Evolutionary conservation across 2,329 filamentous ascomycete genomes (phyloP), one percentile per base, ranked within the genome.

Genomic region (Aureobasidium melanogenum): DNA sequence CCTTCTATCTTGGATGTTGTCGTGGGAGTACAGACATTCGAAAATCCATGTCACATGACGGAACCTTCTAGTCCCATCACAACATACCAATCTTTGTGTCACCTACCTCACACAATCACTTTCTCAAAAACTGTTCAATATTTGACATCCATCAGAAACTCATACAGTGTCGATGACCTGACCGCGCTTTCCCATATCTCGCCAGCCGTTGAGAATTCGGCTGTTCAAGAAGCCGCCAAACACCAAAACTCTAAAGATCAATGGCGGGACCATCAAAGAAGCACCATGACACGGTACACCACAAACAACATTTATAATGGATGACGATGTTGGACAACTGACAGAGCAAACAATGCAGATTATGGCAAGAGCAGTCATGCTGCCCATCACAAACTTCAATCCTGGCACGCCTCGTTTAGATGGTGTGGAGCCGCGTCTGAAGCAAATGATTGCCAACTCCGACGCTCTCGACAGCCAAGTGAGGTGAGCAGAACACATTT

Each of bases 281-380:
- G 24, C 9, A 34, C 10, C 26, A 44, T 22, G 52, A 56, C n/a
- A 56, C 34, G 2, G 51, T 54, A 56, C 2, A 30, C 10, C 9
- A 2, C 4, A 15, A n/a, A 26, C 12, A n/a, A 9, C 6, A 26
- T 17, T 7, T 14, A 44, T 5, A 5, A 24, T 3, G 10, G 5
- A 15, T 24, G 19, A 52, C 2, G 38, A 9, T 4, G 22, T 17
- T 43, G 15, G 15, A 26, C 15, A 26, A 41, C 32, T 56, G 10
- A 43, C 28, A 15, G 12, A 14, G 14, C 15, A 14, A 43, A 43
- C 39, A 44, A 30, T n/a, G 4, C 32, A 59, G 47, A 22, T 62
- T 14, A 55, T 63, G 50, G 64, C 64, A 26, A 58, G 52, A 55
- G 64, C 64, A 19, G 59, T 64, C 4, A 54, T 66, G 51, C 48